Evolutionary conservation across 2,329 filamentous ascomycete genomes (phyloP), one percentile per base, ranked within the genome.

Genomic region (Pseudogymnoascus sp.): DNA sequence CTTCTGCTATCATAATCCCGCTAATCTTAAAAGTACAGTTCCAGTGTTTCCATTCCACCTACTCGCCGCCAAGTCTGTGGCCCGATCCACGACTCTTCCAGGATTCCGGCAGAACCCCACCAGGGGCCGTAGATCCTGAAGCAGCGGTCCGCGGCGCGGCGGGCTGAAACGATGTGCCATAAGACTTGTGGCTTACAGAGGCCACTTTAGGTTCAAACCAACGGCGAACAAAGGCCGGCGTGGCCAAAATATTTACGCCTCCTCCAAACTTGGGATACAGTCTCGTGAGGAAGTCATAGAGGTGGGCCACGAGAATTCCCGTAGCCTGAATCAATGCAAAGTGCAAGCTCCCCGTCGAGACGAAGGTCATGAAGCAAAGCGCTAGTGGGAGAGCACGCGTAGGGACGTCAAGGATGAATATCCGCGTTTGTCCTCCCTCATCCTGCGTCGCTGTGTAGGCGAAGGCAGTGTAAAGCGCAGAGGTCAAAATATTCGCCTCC

Each of bases 241-340:
- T 94, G 12, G 81, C 79, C 36, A 97, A 80, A 58, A 88, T 81
- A 71, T 92, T 96, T 60, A 79, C 80, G 0, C 94, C 94, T 62
- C 90, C 90, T 33, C 92, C 93, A 72, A 94, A 94, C 62, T 90
- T 85, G 4, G 94, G 94, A 80, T 92, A 97, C 42, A 97, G 82
- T 58, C 90, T 84, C 2, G 90, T 91, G 59, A 97, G 75, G 72
- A 97, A 99, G 73, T 97, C 90, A 75, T 91, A 96, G 19, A 94
- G 71, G 73, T 99, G 94, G 4, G 92, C 92, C 11, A 92, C 90
- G 45, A 96, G 67, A 9, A 99, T 80, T n/a, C 94, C 94, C 35
- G 84, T 90, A 4, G 85, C 74, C 71, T 95, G 86, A 3, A 86
- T 70, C 62, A 89, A 72, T 9, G 89, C 82, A 36, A 80, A 80